Evolutionary conservation across 371 early-diverging fungal genomes (phyloP), one percentile per base, ranked within the genome.

Genomic region (Mortierella sp.): DNA sequence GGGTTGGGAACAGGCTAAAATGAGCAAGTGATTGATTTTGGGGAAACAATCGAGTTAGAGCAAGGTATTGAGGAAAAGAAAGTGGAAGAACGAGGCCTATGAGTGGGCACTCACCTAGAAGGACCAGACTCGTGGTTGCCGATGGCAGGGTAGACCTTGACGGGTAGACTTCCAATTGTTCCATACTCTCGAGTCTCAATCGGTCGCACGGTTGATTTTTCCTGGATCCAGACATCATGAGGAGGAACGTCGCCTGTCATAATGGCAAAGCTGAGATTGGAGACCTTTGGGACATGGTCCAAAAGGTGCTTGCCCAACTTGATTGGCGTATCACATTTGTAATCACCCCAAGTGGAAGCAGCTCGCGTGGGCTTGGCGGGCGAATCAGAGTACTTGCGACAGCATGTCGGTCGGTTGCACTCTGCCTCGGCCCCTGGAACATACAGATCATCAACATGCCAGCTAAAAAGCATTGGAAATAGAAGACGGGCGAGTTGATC

Each of bases 161-260:
- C 64, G 19, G 84, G 76, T 9, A 2, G 80, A 44, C 75, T 52
- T 84, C 84, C 74, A 85, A 85, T 37, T 85, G 80, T 1, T 56
- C 51, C 51, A 62, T 80, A 84, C 0, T 83, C 74, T 1, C 64
- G 66, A 5, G 75, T 79, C 50, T 86, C 82, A 37, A 83, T 83
- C 19, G 73, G 45, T 23, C 77, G 66, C 1, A 87, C 86, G 0
- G 70, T 59, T 3, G 66, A 68, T 46, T 63, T 64, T 47, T 64
- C 68, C 64, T 82, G 72, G 19, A 74, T 63, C 90, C 90, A 90
- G 12, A 88, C 82, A 63, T 90, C 87, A 23, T 90, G 90, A 9
- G 90, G 88, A 25, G 90, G 90, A 11, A 90, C 66, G 62, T 90
- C 90, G 26, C 90, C 90, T 3, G 89, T 88, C 56, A 90, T 64